Conservation (phyloP, 2,329 filamentous ascomycete genomes). For the Trichophyton equinum region DNA sequence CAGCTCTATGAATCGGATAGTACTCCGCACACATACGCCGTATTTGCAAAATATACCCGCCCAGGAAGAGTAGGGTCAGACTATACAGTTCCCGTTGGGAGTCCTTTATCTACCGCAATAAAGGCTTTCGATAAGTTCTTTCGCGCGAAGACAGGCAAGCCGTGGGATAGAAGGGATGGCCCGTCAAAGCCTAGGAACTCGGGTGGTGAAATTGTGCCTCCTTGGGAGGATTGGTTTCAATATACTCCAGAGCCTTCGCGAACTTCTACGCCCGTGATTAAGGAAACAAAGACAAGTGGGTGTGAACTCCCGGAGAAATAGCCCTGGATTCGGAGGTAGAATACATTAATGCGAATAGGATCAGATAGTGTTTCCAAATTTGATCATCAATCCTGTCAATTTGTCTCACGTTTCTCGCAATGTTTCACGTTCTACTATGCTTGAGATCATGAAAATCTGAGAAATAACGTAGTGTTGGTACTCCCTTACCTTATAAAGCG, state of each 20-base stretch:
- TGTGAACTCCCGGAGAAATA: background rate
- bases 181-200: constrained; percentile 14
- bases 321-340: background rate
- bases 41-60: constrained; percentile 39
- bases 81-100: constrained; percentile 23
- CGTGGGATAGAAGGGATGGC: constrained; percentile 42
- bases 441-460: background rate
- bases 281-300: background rate
- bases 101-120: constrained; percentile 32
- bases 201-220: constrained; percentile 17
- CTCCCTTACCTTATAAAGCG: background rate
- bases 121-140: constrained; percentile 47
- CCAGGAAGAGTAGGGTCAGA: constrained; percentile 21
- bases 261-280: background rate
- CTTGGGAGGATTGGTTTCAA: constrained; percentile 24
- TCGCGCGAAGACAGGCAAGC: constrained; percentile 42
- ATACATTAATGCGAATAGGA: background rate
- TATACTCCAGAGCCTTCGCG: constrained; percentile 14
- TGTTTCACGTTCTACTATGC: no score
- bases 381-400: no score
- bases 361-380: background rate
- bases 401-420: no score
- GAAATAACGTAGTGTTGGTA: background rate
- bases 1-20: constrained; percentile 56
- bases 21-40: constrained; percentile 48